These are phyloP conservation scores for Letharia columbiana DNA, from an alignment of 495 filamentous ascomycete species.

Conservation along the genomic window DNA sequence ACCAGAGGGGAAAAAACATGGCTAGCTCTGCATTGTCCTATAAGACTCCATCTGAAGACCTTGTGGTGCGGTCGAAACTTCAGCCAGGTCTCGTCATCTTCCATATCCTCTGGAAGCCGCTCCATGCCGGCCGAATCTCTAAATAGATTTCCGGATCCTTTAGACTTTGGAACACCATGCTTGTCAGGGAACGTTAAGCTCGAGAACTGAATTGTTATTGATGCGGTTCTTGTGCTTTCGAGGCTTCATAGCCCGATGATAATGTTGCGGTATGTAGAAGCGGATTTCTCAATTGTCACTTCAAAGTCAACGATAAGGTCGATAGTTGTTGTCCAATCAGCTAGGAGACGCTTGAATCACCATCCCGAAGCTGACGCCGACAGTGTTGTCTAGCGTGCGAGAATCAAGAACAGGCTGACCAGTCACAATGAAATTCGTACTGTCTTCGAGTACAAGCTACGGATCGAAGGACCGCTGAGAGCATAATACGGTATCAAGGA, in stretches of 20 bases:
- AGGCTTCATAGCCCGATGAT: neutral
- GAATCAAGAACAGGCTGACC: no score
- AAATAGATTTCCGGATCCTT: neutral
- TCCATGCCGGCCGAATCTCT: neutral
- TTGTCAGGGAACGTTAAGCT: neutral
- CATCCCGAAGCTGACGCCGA: neutral
- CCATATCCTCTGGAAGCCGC: neutral
- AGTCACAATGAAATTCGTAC: no score
- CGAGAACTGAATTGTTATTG: neutral
- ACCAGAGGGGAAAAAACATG: no score
- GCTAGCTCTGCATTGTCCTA: no score
- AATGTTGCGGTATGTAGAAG: no score
- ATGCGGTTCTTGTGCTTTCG: neutral
- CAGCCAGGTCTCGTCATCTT: no score
- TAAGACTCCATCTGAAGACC: no score
- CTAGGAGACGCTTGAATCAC: neutral
- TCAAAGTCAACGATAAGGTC: neutral
- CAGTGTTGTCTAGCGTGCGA: neutral
- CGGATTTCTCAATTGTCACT: no score
- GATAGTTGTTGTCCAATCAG: neutral
- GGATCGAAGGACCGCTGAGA: no score
- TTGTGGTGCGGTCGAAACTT: no score
- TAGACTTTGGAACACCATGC: neutral
- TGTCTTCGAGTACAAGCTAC: no score
- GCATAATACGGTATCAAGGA: no score